Evolutionary conservation across 768 basidiomycete species (phyloP).

Genomic region (Leccinum incarnatum): DNA sequence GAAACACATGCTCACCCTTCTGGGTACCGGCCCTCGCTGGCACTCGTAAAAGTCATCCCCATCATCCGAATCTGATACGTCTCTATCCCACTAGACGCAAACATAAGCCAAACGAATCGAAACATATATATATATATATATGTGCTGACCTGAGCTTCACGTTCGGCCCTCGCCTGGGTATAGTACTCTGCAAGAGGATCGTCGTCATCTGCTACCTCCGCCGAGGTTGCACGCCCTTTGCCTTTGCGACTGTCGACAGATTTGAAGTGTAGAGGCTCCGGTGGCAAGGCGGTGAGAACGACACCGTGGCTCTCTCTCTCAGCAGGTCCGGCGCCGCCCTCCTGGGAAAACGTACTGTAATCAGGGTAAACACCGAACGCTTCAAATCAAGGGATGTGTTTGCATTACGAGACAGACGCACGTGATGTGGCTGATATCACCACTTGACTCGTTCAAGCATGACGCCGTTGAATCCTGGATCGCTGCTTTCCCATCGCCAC

Average conservation of each 20-base stretch:
- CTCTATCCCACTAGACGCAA: conserved; percentile 31
- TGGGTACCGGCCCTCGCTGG: conserved; percentile 20
- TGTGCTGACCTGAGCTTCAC: conserved; percentile 40
- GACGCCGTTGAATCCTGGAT: background rate
- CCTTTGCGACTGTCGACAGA: background rate
- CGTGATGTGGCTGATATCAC: conserved; percentile 48
- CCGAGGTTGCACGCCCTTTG: background rate
- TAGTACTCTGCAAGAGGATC: conserved; percentile 72
- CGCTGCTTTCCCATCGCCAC: background rate
- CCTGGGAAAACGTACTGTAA: conserved; percentile 39
- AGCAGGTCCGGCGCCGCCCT: conserved; percentile 8
- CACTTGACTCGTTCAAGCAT: conserved; percentile 10
- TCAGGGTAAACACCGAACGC: conserved; percentile 13
- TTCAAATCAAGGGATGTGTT: background rate
- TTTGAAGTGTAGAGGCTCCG: conserved; percentile 22
- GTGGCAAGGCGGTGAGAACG: conserved; percentile 23
- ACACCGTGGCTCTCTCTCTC: background rate
- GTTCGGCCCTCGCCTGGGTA: conserved; percentile 49
- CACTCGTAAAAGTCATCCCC: conserved; percentile 23
- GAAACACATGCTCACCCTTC: conserved; percentile 27
- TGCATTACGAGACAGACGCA: conserved; percentile 28
- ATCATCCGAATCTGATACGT: conserved; percentile 37
- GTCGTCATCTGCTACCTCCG: conserved; percentile 6
- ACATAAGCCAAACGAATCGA: background rate
- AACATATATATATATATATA: background rate